These are phyloP conservation scores for Schwanniomyces yamadae DNA, from an alignment of 805 yeast species.

Conservation along the genomic window DNA sequence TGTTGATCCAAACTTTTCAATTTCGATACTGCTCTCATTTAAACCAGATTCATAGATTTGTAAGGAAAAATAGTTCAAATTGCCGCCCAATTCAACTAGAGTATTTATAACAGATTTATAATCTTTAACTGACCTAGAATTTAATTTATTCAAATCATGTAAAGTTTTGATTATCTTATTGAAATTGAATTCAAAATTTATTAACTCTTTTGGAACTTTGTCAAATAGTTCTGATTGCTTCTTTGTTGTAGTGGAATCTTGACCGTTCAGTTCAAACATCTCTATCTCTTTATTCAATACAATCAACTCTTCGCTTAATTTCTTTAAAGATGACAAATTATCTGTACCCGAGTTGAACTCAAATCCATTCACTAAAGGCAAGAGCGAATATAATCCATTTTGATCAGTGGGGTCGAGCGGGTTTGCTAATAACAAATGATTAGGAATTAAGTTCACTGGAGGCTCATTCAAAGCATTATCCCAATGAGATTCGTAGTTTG, in stretches of 20 bases:
- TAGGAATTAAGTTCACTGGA: slow-evolving; percentile 45
- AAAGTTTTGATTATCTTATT: slow-evolving; percentile 32
- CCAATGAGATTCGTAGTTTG: slow-evolving; percentile 51
- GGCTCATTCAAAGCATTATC: slow-evolving; percentile 49
- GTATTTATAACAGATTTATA: slow-evolving; percentile 37
- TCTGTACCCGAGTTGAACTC: slow-evolving; percentile 31
- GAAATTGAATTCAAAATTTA: slow-evolving; percentile 34
- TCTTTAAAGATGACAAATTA: slow-evolving; percentile 29
- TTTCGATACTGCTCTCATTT: slow-evolving; percentile 27
- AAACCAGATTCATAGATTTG: slow-evolving; percentile 31
- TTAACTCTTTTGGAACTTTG: slow-evolving; percentile 29
- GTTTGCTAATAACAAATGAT: slow-evolving; percentile 47
- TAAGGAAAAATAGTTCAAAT: slow-evolving; percentile 54
- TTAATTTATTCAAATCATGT: slow-evolving; percentile 34
- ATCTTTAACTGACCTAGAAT: slow-evolving; percentile 38
- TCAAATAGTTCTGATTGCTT: slow-evolving; percentile 1
- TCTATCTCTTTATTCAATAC: slow-evolving; percentile 33
- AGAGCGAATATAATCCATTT: slow-evolving; percentile 49
- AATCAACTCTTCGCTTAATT: slow-evolving; percentile 35
- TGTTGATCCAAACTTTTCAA: slow-evolving; percentile 54
- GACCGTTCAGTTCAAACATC: slow-evolving; percentile 24
- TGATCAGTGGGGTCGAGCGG: slow-evolving; percentile 52
- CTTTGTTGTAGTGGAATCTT: slow-evolving; percentile 5
- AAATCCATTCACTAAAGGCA: slow-evolving; percentile 45
- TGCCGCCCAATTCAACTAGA: slow-evolving; percentile 55